phyloP scores from a whole-genome alignment of 768 basidiomycete genomes.

The Boletellus sp. region DNA sequence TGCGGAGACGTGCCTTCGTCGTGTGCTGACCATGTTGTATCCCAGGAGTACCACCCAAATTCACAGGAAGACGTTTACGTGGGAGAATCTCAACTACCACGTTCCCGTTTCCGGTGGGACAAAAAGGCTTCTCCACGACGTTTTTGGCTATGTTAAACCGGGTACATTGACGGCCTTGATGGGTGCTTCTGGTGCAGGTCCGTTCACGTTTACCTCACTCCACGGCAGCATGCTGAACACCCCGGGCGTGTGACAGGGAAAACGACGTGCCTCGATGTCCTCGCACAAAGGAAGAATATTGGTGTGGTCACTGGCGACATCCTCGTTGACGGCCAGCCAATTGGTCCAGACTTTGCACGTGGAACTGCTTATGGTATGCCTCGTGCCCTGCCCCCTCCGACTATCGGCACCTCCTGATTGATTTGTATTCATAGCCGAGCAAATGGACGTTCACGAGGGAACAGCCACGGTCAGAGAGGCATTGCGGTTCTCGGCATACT shows the following conservation, averaged over 20 bases:
- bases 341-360: slow-evolving; percentile 55
- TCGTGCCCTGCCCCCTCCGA: slow-evolving; percentile 11
- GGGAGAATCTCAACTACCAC: slow-evolving; percentile 74
- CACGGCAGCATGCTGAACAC: not conserved
- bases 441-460: slow-evolving; percentile 83
- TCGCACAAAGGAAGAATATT: slow-evolving; percentile 70
- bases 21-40: slow-evolving; percentile 2
- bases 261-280: slow-evolving; percentile 73
- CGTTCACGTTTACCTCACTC: slow-evolving; percentile 21
- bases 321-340: slow-evolving; percentile 61
- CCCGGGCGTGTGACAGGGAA: slow-evolving; percentile 48
- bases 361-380: slow-evolving; percentile 73
- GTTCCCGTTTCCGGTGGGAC: slow-evolving; percentile 65
- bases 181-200: slow-evolving; percentile 81
- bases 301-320: slow-evolving; percentile 63
- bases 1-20: not conserved
- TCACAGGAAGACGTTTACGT: slow-evolving; percentile 58
- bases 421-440: slow-evolving; percentile 51
- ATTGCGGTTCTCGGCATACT: slow-evolving; percentile 79
- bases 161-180: slow-evolving; percentile 87
- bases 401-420: slow-evolving; percentile 22
- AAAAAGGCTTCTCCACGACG: slow-evolving; percentile 64
- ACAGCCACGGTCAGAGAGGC: slow-evolving; percentile 83
- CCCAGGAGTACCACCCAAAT: not conserved
- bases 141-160: slow-evolving; percentile 79